These are phyloP conservation scores for Lentinula novae-zelandiae DNA, from an alignment of 1,284 basidiomycete species.

Conservation along the genomic window DNA sequence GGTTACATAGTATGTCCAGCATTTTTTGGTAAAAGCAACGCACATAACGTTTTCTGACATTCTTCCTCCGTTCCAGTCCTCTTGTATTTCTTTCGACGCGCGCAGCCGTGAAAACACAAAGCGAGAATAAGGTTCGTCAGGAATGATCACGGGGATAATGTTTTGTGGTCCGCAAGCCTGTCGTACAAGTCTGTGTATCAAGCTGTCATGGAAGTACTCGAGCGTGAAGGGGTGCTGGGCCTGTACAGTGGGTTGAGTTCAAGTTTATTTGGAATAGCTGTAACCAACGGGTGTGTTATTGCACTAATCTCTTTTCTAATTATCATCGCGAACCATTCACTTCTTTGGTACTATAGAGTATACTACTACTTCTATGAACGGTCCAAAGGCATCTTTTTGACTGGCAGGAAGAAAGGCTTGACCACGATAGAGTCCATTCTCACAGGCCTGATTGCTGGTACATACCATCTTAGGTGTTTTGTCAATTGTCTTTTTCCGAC, in stretches of 20 bases:
- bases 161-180: constrained; percentile 3
- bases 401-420: constrained; percentile 61
- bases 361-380: constrained; percentile 87
- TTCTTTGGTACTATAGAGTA: constrained; percentile 39
- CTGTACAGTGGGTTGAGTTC: constrained; percentile 89
- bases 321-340: too few relatives aligned
- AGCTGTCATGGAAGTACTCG: constrained; percentile 73
- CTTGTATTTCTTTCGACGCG: constrained; percentile 91
- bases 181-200: constrained; percentile 46
- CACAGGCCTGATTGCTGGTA: constrained; percentile 85
- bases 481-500: constrained; percentile 1
- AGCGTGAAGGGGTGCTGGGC: constrained; percentile 81
- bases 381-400: constrained; percentile 53
- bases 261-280: constrained; percentile 85
- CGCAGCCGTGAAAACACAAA: constrained; percentile 87
- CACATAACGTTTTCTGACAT: neutral
- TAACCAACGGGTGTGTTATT: constrained; percentile 77
- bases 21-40: constrained; percentile 7
- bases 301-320: neutral
- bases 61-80: constrained; percentile 50
- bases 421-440: constrained; percentile 88
- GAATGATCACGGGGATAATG: neutral
- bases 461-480: constrained; percentile 6
- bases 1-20: constrained; percentile 66
- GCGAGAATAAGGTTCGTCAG: constrained; percentile 59